phyloP scores from a whole-genome alignment of 768 basidiomycete genomes.

The Hortiboletus flavorubellus region DNA sequence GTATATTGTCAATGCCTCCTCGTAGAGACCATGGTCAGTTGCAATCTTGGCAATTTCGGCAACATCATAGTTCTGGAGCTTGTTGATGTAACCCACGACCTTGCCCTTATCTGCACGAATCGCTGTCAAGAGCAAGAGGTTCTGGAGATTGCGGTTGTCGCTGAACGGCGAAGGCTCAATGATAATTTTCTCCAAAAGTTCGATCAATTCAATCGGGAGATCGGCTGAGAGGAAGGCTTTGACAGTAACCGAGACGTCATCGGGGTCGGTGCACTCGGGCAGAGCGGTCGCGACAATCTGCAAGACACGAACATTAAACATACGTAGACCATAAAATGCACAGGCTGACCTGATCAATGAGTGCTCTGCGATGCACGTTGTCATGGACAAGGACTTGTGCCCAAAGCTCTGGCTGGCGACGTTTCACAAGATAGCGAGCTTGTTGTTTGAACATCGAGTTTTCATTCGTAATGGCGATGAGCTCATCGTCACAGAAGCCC shows the following conservation, averaged over 20 bases:
- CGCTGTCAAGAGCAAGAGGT: slow-evolving; percentile 90
- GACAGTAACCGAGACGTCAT: slow-evolving; percentile 98
- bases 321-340: neutral
- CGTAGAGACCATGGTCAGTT: slow-evolving; percentile 90
- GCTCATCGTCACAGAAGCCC: slow-evolving; percentile 97
- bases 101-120: slow-evolving; percentile 98
- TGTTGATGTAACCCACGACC: slow-evolving; percentile 97
- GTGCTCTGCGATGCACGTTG: slow-evolving; percentile 87
- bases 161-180: slow-evolving; percentile 96
- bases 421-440: slow-evolving; percentile 95
- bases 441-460: slow-evolving; percentile 99
- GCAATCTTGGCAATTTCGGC: slow-evolving; percentile 96
- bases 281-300: slow-evolving; percentile 92
- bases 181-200: slow-evolving; percentile 97
- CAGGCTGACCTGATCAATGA: slow-evolving; percentile 82
- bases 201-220: slow-evolving; percentile 94
- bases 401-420: slow-evolving; percentile 95
- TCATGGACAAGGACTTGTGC: slow-evolving; percentile 87
- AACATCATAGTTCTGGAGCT: slow-evolving; percentile 91
- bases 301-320: neutral
- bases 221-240: slow-evolving; percentile 98
- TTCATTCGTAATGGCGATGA: slow-evolving; percentile 95
- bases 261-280: slow-evolving; percentile 95
- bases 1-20: slow-evolving; percentile 96
- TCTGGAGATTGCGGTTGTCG: slow-evolving; percentile 96